These are phyloP conservation scores for Solanum pinnatisectum DNA, from an alignment of 257 asterid species.

Conservation along the genomic window DNA sequence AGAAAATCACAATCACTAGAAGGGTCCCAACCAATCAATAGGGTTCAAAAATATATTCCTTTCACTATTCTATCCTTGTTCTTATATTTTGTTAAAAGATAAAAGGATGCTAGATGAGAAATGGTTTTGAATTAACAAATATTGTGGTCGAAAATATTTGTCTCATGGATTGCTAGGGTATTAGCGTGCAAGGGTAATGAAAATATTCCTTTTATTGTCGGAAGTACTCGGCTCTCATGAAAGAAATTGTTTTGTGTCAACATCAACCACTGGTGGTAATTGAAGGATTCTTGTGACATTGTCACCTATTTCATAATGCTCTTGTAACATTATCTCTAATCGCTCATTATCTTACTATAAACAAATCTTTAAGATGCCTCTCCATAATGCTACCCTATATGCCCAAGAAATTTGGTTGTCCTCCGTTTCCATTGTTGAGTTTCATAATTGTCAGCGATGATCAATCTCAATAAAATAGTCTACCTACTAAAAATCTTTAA, in stretches of 20 bases:
- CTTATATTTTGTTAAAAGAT: not conserved
- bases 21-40: not conserved
- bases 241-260: not conserved
- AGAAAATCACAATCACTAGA: not conserved
- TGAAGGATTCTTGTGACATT: not conserved
- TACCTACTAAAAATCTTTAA: not conserved
- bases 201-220: not conserved
- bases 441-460: not conserved
- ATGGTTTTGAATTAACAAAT: no score
- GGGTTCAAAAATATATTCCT: not conserved
- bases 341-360: not conserved
- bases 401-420: not conserved
- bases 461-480: not conserved
- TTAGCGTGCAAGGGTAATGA: not conserved
- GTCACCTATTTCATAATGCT: not conserved
- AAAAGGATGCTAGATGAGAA: not conserved
- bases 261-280: not conserved
- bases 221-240: not conserved
- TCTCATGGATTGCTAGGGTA: not conserved
- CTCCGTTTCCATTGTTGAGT: not conserved
- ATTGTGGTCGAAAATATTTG: not conserved
- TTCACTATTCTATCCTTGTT: not conserved
- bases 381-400: not conserved
- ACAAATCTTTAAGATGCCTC: not conserved
- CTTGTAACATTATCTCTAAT: not conserved